Base-by-base conservation (phyloP, 1,139 yeast genomes). In the Pichia sp. region DNA sequence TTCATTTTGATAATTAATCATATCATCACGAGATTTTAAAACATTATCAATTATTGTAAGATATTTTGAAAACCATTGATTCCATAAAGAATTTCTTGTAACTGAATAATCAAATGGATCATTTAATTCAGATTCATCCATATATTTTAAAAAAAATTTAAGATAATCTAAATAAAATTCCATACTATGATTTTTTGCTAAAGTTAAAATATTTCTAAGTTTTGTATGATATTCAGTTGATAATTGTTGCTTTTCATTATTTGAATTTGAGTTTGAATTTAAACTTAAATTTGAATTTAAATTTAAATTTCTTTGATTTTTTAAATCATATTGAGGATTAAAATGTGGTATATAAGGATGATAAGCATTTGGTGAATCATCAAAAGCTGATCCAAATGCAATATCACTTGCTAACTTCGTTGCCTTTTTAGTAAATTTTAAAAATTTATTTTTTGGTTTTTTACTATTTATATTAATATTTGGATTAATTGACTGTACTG, bases 41-140 rank as follows among this genome's bases (percentile, higher is more conserved):
- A 38, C 28, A 4, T 18, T 32, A 11, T 36, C 37, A 11, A 50
- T 33, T 2, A 25, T 43, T 3, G 30, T 42, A 9, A 62, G 48
- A 34, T 51, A 52, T 46, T 53, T 56, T 29, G 39, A 43, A 46
- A 57, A 52, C 66, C 66, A 63, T 7, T 55, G 50, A 9, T 53
- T 48, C 61, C 61, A 64, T 10, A 62, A 45, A 35, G 61, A 62
- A 29, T 61, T 56, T 50, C 68, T 53, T 3, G 64, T 56, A 9
- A 58, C 47, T 6, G 67, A 61, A 47, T 58, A 62, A 26, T 52
- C 53, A n/a, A 63, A 43, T 0, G 64, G 58, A 45, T 63, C 67
- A 40, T 61, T 58, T 31, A 48, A 37, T 37, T 58, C 63, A 9
- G 65, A 52, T 18, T 63, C 64, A 42, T 62, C 61, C 62, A 61